phyloP scores from a whole-genome alignment of 805 yeast genomes.

The Gaillardinia entomophila region DNA sequence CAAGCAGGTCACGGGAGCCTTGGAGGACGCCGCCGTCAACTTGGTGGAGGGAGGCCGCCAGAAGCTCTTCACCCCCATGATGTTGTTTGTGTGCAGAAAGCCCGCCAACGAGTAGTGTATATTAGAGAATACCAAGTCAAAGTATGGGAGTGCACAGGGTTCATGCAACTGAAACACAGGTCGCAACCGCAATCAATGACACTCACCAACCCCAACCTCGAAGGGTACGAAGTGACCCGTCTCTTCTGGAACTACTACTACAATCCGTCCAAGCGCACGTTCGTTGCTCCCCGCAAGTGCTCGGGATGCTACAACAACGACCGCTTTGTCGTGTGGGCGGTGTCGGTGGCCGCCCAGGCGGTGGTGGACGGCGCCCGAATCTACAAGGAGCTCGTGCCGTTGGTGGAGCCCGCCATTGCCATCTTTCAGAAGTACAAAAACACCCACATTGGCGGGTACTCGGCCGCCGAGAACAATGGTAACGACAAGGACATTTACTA shows the following conservation, averaged over 20 bases:
- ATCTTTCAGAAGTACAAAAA: slow-evolving; percentile 49
- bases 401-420: slow-evolving; percentile 47
- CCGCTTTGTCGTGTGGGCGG: slow-evolving; percentile 62
- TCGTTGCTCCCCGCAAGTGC: slow-evolving; percentile 28
- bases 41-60: slow-evolving; percentile 89
- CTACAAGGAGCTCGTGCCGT: slow-evolving; percentile 46
- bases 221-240: slow-evolving; percentile 26
- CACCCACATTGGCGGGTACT: slow-evolving; percentile 47
- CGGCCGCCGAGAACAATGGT: slow-evolving; percentile 57
- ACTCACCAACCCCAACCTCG: slow-evolving; percentile 31
- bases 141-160: no score
- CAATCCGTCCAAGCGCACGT: slow-evolving; percentile 30
- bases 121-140: background rate
- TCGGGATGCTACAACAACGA: slow-evolving; percentile 46
- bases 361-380: slow-evolving; percentile 58
- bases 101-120: slow-evolving; percentile 37
- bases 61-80: slow-evolving; percentile 95
- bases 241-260: slow-evolving; percentile 39
- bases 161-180: no score
- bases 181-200: no score
- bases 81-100: slow-evolving; percentile 84
- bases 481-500: slow-evolving; percentile 62
- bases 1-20: slow-evolving; percentile 80
- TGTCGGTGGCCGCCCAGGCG: slow-evolving; percentile 61
- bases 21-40: slow-evolving; percentile 96